Evolutionary conservation across 495 filamentous ascomycete genomes (phyloP), one percentile per base, ranked within the genome.

Genomic region (Hyaloscypha hepaticicola): DNA sequence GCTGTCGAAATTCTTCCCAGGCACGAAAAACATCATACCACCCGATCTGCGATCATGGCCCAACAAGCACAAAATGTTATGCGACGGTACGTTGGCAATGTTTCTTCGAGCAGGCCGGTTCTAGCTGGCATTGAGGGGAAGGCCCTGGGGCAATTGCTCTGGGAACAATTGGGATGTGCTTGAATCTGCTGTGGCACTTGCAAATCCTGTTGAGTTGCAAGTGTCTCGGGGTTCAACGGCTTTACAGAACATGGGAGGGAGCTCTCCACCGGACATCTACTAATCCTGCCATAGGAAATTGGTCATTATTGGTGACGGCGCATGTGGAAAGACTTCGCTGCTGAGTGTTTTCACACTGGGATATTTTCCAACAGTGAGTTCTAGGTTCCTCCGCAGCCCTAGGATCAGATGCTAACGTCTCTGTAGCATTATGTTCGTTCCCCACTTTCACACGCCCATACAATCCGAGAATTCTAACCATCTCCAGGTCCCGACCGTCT

Each of bases 281-380:
- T 56, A 24, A 56, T 31, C 31, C 38, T 45, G 38, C 21, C 48
- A 22, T 38, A 99, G 95, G 80, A 99, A 99, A 80, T 81, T 99
- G 74, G 95, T 99, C 68, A 99, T 99, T 63, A 99, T 99, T 71
- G 95, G 95, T 50, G 95, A 99, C 75, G 95, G 95, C 79, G 95
- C 95, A 66, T 99, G 95, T 79, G 95, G 95, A 64, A 99, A 99
- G 79, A 99, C 95, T 49, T 96, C 90, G 87, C 79, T 99, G 66
- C 82, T 99, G 66, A 97, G 93, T 75, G 95, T 99, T 65, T 99
- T 99, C 77, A 99, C 95, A 11, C 82, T 99, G 53, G 95, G 95
- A 24, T 98, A 97, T 77, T 99, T 99, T 72, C 95, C 95, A 73
- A 96, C 93, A 65, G 95, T 99, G 83, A 70, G 56, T 60, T 45